A percentile compares a stretch with the other conserved stretches of the same genome.
These are phyloP conservation scores for Phytophthora ohioensis DNA, from an alignment of 352 stramenopile species.

Conservation along the genomic window DNA sequence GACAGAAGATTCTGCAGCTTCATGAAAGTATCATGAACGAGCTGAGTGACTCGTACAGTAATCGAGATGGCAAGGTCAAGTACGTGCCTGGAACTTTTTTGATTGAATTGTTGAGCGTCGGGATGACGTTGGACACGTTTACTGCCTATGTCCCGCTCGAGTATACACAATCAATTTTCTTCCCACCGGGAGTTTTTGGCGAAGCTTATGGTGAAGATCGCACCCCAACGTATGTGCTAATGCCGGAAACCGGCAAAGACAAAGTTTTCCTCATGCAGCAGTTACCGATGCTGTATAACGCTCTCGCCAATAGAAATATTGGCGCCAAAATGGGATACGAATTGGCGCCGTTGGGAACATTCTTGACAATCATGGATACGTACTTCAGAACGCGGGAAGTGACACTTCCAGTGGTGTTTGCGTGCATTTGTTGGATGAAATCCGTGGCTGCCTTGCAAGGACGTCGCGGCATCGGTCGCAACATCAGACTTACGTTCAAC, in stretches of 20 bases:
- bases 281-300: slow-evolving; percentile 36
- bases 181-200: slow-evolving; percentile 28
- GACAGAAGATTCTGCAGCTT: neutral
- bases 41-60: neutral
- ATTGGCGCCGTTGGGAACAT: slow-evolving; percentile 12
- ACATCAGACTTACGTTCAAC: slow-evolving; percentile 37
- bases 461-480: slow-evolving; percentile 19
- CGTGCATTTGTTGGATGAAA: slow-evolving; percentile 44
- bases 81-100: slow-evolving; percentile 35
- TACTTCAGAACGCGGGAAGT: slow-evolving; percentile 24
- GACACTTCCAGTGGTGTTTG: slow-evolving; percentile 39
- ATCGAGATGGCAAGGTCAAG: slow-evolving; percentile 7
- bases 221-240: slow-evolving; percentile 11
- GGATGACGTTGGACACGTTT: slow-evolving; percentile 28
- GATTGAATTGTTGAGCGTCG: slow-evolving; percentile 23
- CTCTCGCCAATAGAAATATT: slow-evolving; percentile 20
- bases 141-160: slow-evolving; percentile 23
- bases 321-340: slow-evolving; percentile 8
- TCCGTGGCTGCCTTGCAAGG: slow-evolving; percentile 41
- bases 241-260: slow-evolving; percentile 16
- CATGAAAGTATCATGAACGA: no score
- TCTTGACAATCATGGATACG: slow-evolving; percentile 5
- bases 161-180: slow-evolving; percentile 1
- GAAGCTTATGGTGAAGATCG: slow-evolving; percentile 26
- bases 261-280: slow-evolving; percentile 28